Evolutionary conservation across 768 basidiomycete genomes (phyloP), one percentile per base, ranked within the genome.

Genomic region (Gloeostereum incarnatum): DNA sequence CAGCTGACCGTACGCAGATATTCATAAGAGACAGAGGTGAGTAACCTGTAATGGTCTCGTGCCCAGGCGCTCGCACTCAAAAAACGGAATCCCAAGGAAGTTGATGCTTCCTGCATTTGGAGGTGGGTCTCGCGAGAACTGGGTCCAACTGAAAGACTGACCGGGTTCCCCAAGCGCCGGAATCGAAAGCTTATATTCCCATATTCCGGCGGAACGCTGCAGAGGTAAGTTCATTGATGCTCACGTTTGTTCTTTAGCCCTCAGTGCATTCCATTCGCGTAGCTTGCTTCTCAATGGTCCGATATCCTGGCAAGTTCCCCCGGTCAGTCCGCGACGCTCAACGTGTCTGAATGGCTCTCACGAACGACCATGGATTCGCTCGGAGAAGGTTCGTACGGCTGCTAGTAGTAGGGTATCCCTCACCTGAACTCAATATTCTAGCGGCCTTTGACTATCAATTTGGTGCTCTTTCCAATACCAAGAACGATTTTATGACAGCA

Each of bases 401-500:
- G 8, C 16, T 21, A 24, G 18, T 10, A 13, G 10, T 19, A 29
- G 22, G 11, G 19, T 31, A 13, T 14, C 32, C 26, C 24, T 22
- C 32, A 38, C 18, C 19, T 36, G 8, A 24, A 24, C 17, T 35
- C 7, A 20, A 4, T 26, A 20, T 13, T n/a, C 22, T 35, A 71
- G 69, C 69, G 40, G 69, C 69, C 2, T 71, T 71, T 53, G 74
- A 75, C 47, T 73, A 73, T 49, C 65, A 74, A 13, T 74, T 78
- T 40, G 73, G 71, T 18, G 69, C 69, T 0, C 47, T 76, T n/a
- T 56, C 64, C 9, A 58, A 71, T 39, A 49, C 57, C 2, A 61
- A 72, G 31, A 74, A 73, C 49, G 65, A 68, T 41, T 68, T 78
- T 32, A 70, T 68, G 54, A 63, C 66, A 44, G 69, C 73, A 3